Conservation (phyloP, 495 filamentous ascomycete genomes). For the Hyphodiscus hymeniophilus region DNA sequence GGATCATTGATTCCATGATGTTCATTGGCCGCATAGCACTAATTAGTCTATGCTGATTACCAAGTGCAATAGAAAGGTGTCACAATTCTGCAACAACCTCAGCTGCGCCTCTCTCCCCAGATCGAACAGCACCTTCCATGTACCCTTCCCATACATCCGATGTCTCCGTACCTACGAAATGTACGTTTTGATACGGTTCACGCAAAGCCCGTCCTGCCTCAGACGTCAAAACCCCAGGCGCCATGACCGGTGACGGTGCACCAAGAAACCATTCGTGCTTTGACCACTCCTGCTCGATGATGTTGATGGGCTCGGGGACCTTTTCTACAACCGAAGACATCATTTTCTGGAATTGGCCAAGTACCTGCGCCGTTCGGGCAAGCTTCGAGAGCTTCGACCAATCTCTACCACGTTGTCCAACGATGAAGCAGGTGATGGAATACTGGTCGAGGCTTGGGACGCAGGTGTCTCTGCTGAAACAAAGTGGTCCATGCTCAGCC, state of each 20-base stretch:
- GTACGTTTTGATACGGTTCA: constrained; percentile 26
- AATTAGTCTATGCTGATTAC: too few species aligned
- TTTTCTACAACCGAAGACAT: constrained; percentile 7
- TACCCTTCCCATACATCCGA: constrained; percentile 36
- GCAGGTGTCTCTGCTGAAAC: constrained; percentile 32
- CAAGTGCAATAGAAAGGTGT: too few species aligned
- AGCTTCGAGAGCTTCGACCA: constrained; percentile 18
- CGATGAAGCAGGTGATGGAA: constrained; percentile 32
- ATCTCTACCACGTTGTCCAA: constrained; percentile 22
- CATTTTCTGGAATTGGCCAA: constrained; percentile 4
- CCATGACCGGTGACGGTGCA: constrained; percentile 13
- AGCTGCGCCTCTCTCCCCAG: constrained; percentile 28
- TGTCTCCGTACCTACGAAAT: constrained; percentile 40
- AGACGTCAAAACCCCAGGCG: constrained; percentile 22
- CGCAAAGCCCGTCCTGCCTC: constrained; percentile 18
- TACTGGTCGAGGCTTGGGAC: constrained; percentile 24
- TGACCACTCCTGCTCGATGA: constrained; percentile 16
- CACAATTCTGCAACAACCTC: too few species aligned
- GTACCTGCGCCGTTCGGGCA: background rate
- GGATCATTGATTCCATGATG: too few species aligned
- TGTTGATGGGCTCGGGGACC: constrained; percentile 11
- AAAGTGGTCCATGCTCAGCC: constrained; percentile 29
- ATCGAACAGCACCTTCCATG: constrained; percentile 38
- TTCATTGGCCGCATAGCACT: too few species aligned
- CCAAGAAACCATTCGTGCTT: constrained; percentile 16